Conservation (phyloP, 371 early-diverging fungal species). For the Mucor irregularis region DNA sequence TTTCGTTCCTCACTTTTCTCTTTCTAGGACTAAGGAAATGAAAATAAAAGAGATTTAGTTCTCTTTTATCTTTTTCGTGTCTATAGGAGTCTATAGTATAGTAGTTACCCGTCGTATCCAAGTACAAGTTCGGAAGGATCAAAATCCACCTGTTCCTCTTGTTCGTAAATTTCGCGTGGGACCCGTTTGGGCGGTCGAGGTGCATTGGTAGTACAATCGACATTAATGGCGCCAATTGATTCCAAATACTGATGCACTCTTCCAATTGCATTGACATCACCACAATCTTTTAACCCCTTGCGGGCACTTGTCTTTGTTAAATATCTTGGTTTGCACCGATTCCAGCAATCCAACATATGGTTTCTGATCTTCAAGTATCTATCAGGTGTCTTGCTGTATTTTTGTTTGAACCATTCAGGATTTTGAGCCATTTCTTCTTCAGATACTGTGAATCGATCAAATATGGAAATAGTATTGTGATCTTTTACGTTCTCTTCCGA, state of each 20-base stretch:
- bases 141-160: conserved; percentile 15
- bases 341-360: conserved; percentile 81
- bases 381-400: conserved; percentile 81
- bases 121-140: conserved; percentile 39
- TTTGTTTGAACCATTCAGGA: conserved; percentile 78
- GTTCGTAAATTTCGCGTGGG: conserved; percentile 21
- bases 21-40: conserved; percentile 39
- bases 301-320: conserved; percentile 57
- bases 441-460: conserved; percentile 23
- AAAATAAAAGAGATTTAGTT: not conserved
- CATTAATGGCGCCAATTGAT: conserved; percentile 78
- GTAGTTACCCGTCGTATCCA: conserved; percentile 42
- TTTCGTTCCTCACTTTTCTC: conserved; percentile 62
- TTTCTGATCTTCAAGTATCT: conserved; percentile 86
- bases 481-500: not conserved
- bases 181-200: conserved; percentile 37
- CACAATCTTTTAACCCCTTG: conserved; percentile 58
- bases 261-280: conserved; percentile 92
- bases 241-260: conserved; percentile 88
- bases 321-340: conserved; percentile 61
- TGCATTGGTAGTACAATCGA: conserved; percentile 42
- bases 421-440: conserved; percentile 65
- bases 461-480: too few species aligned
- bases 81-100: not conserved
- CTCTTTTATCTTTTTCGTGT: conserved; percentile 44